phyloP scores from a whole-genome alignment of 2,329 filamentous ascomycete genomes.

The Ascochyta rabiei region DNA sequence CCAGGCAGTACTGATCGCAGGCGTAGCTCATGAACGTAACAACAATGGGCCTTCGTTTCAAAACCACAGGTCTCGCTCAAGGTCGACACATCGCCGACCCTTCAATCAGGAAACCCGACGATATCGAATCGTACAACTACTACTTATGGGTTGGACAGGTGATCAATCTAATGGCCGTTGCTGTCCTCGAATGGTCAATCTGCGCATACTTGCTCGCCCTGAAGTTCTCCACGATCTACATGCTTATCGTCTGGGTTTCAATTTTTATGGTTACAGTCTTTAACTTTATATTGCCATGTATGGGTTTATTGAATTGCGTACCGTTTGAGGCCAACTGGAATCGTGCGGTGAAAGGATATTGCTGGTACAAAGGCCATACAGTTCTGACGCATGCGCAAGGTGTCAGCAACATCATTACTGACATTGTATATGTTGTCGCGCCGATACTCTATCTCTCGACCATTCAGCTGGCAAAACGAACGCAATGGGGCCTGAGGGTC shows the following conservation, averaged over 20 bases:
- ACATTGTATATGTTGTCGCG: constrained; percentile 35
- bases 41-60: constrained; percentile 23
- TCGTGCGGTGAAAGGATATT: constrained; percentile 21
- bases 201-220: constrained; percentile 36
- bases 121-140: constrained; percentile 28
- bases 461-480: constrained; percentile 31
- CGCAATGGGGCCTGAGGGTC: constrained; percentile 32
- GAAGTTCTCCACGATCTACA: constrained; percentile 31
- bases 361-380: constrained; percentile 25
- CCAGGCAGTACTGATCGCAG: background rate
- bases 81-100: constrained; percentile 35
- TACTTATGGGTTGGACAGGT: constrained; percentile 30
- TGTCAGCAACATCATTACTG: constrained; percentile 35
- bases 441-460: constrained; percentile 35
- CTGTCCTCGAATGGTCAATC: constrained; percentile 35
- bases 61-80: constrained; percentile 20
- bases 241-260: constrained; percentile 28
- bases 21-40: constrained; percentile 25
- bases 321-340: constrained; percentile 42
- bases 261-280: constrained; percentile 34
- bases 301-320: constrained; percentile 27
- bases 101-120: constrained; percentile 23
- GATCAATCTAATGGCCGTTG: constrained; percentile 34
- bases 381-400: constrained; percentile 27
- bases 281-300: constrained; percentile 29